Conservation (phyloP, 1,284 basidiomycete species). For the Pholiota adiposa region DNA sequence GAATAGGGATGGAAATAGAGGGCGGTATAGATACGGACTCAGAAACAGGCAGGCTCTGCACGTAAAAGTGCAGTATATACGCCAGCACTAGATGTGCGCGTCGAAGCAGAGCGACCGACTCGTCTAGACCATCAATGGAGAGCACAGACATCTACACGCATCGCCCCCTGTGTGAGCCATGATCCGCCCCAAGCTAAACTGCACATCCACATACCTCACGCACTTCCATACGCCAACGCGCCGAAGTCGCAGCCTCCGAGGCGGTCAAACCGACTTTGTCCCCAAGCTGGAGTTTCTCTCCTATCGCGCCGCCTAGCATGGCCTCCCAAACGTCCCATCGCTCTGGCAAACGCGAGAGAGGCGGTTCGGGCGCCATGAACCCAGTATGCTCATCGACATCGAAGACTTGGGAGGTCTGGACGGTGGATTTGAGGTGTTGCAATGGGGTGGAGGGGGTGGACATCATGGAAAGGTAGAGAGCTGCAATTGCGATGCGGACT, state of each 20-base stretch:
- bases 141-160: constrained; percentile 51
- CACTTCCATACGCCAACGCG: constrained; percentile 67
- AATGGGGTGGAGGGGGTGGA: background rate
- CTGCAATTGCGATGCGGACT: background rate
- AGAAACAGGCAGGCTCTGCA: constrained; percentile 67
- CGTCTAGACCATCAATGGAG: constrained; percentile 48
- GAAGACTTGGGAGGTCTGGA: constrained; percentile 1
- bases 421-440: constrained; percentile 3
- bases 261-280: constrained; percentile 51
- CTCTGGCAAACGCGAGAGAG: constrained; percentile 63
- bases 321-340: constrained; percentile 80
- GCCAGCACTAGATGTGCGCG: constrained; percentile 87
- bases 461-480: background rate
- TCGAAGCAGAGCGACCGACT: constrained; percentile 70
- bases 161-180: background rate
- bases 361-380: constrained; percentile 85
- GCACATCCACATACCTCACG: constrained; percentile 50
- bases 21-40: constrained; percentile 67
- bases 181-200: constrained; percentile 7
- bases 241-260: constrained; percentile 51
- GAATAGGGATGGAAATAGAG: constrained; percentile 77
- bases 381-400: constrained; percentile 88
- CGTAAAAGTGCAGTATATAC: constrained; percentile 89
- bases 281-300: constrained; percentile 60
- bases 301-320: constrained; percentile 54